Evolutionary conservation across 148 eudicot species (phyloP).

Genomic region (Persicaria maculosa): DNA sequence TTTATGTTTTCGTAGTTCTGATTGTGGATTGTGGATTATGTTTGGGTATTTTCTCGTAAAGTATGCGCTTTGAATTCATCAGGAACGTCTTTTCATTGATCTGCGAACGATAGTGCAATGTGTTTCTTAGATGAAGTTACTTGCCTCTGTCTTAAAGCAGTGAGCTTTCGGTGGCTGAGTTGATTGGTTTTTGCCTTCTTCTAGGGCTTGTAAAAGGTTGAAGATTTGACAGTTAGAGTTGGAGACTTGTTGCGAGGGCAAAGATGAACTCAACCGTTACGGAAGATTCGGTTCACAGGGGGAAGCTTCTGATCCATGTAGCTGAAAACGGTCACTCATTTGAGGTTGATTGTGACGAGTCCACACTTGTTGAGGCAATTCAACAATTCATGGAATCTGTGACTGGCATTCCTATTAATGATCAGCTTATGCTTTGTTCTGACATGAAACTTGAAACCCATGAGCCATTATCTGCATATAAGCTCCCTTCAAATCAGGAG

Average conservation of each 20-base stretch:
- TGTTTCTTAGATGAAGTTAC: no score
- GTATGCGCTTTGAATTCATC: no score
- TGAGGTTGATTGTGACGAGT: constrained; percentile 69
- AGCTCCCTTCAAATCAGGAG: constrained; percentile 64
- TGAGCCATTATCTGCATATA: constrained; percentile 56
- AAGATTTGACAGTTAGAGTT: background rate
- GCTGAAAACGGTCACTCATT: constrained; percentile 93
- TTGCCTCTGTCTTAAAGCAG: no score
- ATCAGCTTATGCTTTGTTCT: constrained; percentile 82
- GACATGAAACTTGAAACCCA: constrained; percentile 78
- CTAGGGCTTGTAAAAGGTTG: no score
- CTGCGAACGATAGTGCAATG: no score
- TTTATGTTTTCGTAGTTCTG: background rate
- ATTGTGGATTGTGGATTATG: no score
- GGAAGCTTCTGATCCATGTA: constrained; percentile 68
- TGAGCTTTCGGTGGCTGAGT: background rate
- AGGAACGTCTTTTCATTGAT: no score
- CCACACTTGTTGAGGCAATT: constrained; percentile 59
- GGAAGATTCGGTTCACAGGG: constrained; percentile 33
- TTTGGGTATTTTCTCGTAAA: no score
- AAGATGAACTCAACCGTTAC: constrained; percentile 66
- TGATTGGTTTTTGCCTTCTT: no score
- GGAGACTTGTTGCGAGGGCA: background rate
- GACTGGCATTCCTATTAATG: constrained; percentile 54
- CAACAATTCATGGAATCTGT: constrained; percentile 54